Evolutionary conservation across 176 grass and related monocot species (phyloP), one percentile per base, ranked within the genome.

Genomic region (Phyllostachys edulis): DNA sequence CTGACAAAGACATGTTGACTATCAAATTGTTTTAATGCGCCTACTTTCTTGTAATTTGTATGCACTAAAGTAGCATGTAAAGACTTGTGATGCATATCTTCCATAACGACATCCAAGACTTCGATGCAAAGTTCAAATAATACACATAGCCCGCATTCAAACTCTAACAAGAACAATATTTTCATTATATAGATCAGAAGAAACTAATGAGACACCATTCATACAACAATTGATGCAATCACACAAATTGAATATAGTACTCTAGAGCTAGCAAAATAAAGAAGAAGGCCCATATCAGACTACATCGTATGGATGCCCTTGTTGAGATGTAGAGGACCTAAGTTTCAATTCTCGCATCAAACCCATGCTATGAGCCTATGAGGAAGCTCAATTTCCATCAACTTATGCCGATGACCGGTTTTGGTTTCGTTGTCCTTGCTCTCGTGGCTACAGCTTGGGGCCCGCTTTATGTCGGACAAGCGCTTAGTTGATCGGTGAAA

Each of bases 401-500:
- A 63, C 65, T 65, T 10, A 71, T 73, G 56, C 42, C 64, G 69
- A 44, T 66, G 23, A 82, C 3, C 5, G 65, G 56, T 46, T 82
- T 90, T 54, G 71, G 83, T 76, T 86, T 82, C 87, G 0, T 80
- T 71, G 5, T 47, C 65, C 51, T 82, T 90, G 37, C n/a, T 65
- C 71, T 78, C 83, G 83, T 21, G 12, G 60, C 17, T 29, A 38
- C 83, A 77, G 26, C 9, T 49, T 38, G 70, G 6, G 54, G 24
- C 72, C 20, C 90, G 38, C 70, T 63, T 34, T 90, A 79, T 98
- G 92, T 75, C 95, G 92, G 52, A 63, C 60, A 52, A 93, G 49
- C 15, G 76, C 45, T n/a, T 44, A 94, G 65, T 50, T 91, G 95
- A 76, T 98, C 92, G 13, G 87, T 6, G 20, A 93, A 93, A 71